Evolutionary conservation across 1,284 basidiomycete genomes (phyloP), one percentile per base, ranked within the genome.

Genomic region (Apiotrichum veenhuisii): DNA sequence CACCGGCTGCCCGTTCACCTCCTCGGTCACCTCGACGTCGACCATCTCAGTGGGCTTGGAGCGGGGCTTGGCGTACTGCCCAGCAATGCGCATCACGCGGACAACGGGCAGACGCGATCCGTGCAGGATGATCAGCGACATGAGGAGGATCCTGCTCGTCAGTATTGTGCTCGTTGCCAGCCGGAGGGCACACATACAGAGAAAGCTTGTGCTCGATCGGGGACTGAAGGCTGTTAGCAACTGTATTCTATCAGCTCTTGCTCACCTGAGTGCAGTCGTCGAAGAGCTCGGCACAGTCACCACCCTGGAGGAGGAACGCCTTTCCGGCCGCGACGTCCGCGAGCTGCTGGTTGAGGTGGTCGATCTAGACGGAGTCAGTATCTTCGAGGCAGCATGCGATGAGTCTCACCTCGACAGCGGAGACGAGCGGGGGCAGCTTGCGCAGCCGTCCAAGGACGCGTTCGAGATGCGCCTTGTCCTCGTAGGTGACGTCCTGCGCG

Each of bases 61-160:
- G 55, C 95, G 82, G 0, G 95, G 95, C 76, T 98, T 98, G 33
- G 93, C 95, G 67, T 97, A 98, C 75, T 98, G 95, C 1, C 93
- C 93, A 1, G 92, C 93, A 65, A 96, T 95, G 27, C 93, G 84
- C 8, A 91, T 91, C 61, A 96, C 86, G 17, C 93, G 86, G 43
- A 95, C 90, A 37, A 96, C 87, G n/a, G 92, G 93, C 34, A 91
- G 79, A 48, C 93, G 86, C 18, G 87, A 89, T 53, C 92, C 94
- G 88, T 92, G 95, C 59, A 96, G 86, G 63, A 96, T 83, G 65
- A 98, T 91, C 46, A 98, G 82, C 18, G 91, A 95, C 82, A 98
- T 96, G 15, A 94, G 89, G 9, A 98, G 82, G 64, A 96, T 91
- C 25, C 75, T 76, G 58, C 3, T 30, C 30, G 30, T 30, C 30